Evolutionary conservation across 139 green algal species (phyloP).

Genomic region (Picochlorum sp.): DNA sequence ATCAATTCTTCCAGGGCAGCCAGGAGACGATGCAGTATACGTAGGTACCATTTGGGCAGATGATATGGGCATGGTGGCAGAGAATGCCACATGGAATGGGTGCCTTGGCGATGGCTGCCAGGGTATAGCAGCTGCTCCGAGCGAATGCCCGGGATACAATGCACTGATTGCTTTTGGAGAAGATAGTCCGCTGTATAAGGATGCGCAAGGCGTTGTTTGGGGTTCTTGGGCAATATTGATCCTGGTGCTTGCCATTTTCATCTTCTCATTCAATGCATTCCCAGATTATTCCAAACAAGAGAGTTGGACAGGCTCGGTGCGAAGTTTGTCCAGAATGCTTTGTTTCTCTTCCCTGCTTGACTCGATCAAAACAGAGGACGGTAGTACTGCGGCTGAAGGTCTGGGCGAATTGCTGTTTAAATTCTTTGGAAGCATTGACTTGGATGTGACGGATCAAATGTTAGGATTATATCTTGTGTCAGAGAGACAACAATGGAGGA

Average conservation of each 20-base stretch:
- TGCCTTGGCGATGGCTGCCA: constrained; percentile 2
- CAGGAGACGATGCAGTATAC: not conserved
- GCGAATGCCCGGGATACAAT: not conserved
- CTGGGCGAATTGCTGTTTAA: constrained; percentile 18
- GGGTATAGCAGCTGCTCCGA: not conserved
- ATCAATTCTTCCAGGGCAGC: not conserved
- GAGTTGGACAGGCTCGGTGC: constrained; percentile 17
- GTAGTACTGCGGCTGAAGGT: constrained; percentile 8
- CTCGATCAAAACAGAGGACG: not conserved
- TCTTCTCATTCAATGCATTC: constrained; percentile 24
- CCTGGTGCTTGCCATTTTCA: not conserved
- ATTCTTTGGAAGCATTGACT: constrained; percentile 28
- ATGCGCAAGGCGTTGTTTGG: not conserved
- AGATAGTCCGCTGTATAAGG: not conserved
- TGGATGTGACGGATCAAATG: constrained; percentile 25
- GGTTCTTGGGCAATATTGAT: not conserved
- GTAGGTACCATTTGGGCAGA: not conserved
- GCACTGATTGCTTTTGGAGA: not conserved
- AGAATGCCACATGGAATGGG: constrained; percentile 10
- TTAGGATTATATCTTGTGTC: constrained; percentile 20
- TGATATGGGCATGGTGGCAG: not conserved
- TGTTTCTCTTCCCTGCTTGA: constrained; percentile 10
- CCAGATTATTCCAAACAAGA: constrained; percentile 18
- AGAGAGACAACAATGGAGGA: constrained; percentile 17
- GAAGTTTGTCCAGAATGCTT: not conserved